Evolutionary conservation across 2,329 filamentous ascomycete genomes (phyloP).

Genomic region (Ophiostoma novo-ulmi): DNA sequence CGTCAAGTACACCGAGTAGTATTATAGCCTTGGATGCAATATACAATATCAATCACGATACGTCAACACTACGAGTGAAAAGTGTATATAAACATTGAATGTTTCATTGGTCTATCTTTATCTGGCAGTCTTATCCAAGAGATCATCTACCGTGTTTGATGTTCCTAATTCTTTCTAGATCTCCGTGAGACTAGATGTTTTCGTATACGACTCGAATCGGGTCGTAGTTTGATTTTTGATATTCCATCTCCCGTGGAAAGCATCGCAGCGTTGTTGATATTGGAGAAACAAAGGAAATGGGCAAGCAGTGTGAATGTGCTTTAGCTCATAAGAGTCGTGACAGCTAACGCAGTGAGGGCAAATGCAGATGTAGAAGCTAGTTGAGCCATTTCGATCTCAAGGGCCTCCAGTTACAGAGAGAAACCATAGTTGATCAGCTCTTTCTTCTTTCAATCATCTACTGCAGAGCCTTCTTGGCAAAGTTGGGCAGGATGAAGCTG

Average conservation of each 20-base stretch:
- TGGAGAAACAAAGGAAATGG: constrained; percentile 11
- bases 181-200: not conserved
- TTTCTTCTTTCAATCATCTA: constrained; percentile 34
- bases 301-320: not conserved
- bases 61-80: not conserved
- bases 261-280: not conserved
- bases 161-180: not conserved
- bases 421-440: not conserved
- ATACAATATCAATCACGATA: not conserved
- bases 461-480: constrained; percentile 72
- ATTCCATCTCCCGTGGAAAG: constrained; percentile 11
- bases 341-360: not conserved
- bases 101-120: not conserved
- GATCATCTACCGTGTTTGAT: not conserved
- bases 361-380: not conserved
- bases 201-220: not conserved
- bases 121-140: not conserved
- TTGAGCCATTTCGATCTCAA: not conserved
- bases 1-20: constrained; percentile 35
- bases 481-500: constrained; percentile 86
- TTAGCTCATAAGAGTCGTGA: constrained; percentile 1
- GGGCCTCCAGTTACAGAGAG: not conserved
- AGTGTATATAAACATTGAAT: not conserved
- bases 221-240: not conserved
- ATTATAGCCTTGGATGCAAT: not conserved